These are phyloP conservation scores for Calonectria crousiana DNA, from an alignment of 2,329 filamentous ascomycete genomes.

Conservation along the genomic window DNA sequence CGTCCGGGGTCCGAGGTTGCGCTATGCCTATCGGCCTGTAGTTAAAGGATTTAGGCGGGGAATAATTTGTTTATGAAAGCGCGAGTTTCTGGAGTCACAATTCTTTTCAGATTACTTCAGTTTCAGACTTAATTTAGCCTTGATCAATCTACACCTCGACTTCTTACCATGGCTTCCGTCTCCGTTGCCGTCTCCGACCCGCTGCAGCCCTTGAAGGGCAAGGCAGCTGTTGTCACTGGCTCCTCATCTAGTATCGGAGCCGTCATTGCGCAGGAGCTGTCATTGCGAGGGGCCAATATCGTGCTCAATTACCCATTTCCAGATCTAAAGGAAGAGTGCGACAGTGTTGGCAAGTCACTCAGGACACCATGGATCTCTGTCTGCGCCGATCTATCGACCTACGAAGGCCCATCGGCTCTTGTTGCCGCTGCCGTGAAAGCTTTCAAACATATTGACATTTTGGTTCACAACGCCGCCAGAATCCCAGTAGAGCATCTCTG, in stretches of 20 bases:
- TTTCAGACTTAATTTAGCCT: too few relatives aligned
- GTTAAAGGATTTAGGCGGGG: too few relatives aligned
- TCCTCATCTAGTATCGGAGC: neutral
- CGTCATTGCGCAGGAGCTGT: neutral
- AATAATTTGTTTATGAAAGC: too few relatives aligned
- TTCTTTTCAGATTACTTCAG: too few relatives aligned
- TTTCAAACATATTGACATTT: neutral
- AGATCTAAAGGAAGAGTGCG: neutral
- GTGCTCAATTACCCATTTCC: conserved; percentile 9
- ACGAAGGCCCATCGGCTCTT: neutral
- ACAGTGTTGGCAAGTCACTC: neutral
- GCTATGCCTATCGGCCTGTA: too few relatives aligned
- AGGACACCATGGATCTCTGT: neutral
- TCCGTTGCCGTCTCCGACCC: too few relatives aligned
- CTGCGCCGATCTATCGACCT: neutral
- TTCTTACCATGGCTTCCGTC: too few relatives aligned
- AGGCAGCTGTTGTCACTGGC: neutral
- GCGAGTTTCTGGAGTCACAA: too few relatives aligned
- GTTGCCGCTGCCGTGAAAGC: neutral
- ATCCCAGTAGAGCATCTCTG: neutral
- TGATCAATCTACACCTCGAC: too few relatives aligned
- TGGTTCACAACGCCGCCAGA: neutral
- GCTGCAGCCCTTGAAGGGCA: too few relatives aligned
- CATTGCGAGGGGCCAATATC: neutral
- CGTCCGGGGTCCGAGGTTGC: too few relatives aligned